A percentile compares a stretch with the other conserved stretches of the same genome.
These are phyloP conservation scores for Chiua sp. DNA, from an alignment of 1,284 basidiomycete genomes.

Conservation along the genomic window DNA sequence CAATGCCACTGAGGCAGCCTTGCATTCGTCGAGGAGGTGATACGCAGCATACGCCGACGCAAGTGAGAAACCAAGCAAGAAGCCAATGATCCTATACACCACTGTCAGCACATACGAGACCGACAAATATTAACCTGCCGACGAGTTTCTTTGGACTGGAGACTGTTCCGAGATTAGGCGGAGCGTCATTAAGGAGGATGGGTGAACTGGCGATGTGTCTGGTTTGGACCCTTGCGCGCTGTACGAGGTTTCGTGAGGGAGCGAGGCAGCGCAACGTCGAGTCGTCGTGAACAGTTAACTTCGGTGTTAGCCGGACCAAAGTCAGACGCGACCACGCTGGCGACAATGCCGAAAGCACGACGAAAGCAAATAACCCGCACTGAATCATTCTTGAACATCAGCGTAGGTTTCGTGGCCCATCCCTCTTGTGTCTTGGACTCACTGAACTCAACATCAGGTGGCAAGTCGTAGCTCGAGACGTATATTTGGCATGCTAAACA, in stretches of 20 bases:
- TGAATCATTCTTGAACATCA: slow-evolving; percentile 66
- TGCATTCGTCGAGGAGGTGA: too few species aligned
- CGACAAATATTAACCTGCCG: slow-evolving; percentile 61
- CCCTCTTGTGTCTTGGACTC: neutral
- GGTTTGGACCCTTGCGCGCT: too few species aligned
- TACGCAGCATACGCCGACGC: slow-evolving; percentile 87
- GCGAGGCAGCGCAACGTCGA: slow-evolving; percentile 44
- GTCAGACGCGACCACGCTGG: slow-evolving; percentile 9
- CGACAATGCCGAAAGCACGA: slow-evolving; percentile 60
- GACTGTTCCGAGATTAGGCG: too few species aligned
- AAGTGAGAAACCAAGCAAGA: slow-evolving; percentile 88
- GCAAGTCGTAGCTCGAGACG: slow-evolving; percentile 91
- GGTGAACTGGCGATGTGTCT: too few species aligned
- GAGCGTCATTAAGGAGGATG: too few species aligned
- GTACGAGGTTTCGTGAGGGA: slow-evolving; percentile 29
- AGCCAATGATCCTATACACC: slow-evolving; percentile 78
- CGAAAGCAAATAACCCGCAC: slow-evolving; percentile 54
- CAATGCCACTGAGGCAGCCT: slow-evolving; percentile 81
- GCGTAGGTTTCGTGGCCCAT: slow-evolving; percentile 49
- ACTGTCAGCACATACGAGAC: slow-evolving; percentile 11
- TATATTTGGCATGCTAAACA: slow-evolving; percentile 96
- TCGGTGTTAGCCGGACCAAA: slow-evolving; percentile 34
- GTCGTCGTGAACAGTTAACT: neutral
- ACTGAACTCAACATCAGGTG: slow-evolving; percentile 50
- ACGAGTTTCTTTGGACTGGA: slow-evolving; percentile 77